These are phyloP conservation scores for Pontederia paniculata DNA, from an alignment of 176 grass and related monocot species.

Conservation along the genomic window DNA sequence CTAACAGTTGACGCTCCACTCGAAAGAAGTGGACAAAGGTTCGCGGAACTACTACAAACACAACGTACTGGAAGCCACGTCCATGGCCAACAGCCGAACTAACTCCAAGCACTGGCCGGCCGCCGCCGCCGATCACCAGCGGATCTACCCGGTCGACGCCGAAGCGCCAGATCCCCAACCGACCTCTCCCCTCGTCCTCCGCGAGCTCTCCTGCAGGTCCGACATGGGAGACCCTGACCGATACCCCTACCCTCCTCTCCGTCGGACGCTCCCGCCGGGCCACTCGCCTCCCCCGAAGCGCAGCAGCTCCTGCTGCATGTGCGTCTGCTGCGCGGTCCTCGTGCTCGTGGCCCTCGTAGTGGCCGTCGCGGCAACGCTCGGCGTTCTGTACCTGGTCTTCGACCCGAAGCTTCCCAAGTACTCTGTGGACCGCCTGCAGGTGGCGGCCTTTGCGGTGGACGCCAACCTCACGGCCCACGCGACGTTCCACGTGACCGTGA, in stretches of 20 bases:
- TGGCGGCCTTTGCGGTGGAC: conserved; percentile 41
- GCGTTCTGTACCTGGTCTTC: conserved; percentile 46
- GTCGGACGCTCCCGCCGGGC: not conserved
- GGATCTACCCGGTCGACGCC: too few species aligned
- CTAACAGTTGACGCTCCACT: too few species aligned
- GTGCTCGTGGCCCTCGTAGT: conserved; percentile 21
- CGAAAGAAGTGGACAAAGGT: too few species aligned
- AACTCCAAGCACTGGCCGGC: too few species aligned
- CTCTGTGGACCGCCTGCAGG: conserved; percentile 54
- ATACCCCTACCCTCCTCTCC: conserved; percentile 14
- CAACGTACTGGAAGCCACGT: too few species aligned
- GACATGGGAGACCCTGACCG: too few species aligned
- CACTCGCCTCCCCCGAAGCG: conserved; percentile 6
- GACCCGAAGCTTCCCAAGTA: conserved; percentile 68
- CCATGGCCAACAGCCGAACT: too few species aligned
- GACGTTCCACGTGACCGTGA: conserved; percentile 61
- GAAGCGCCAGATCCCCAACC: too few species aligned
- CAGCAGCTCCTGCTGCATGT: conserved; percentile 41
- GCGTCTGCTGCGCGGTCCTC: conserved; percentile 34
- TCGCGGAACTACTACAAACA: too few species aligned
- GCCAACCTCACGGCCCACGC: conserved; percentile 27
- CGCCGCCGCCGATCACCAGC: too few species aligned
- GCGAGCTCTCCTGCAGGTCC: too few species aligned
- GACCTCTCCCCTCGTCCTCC: too few species aligned
- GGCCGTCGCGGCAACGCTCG: conserved; percentile 22